A percentile compares a stretch with the other conserved stretches of the same genome.
Evolutionary conservation across 1,139 yeast species (phyloP).

Genomic region (Geotrichum australiense): DNA sequence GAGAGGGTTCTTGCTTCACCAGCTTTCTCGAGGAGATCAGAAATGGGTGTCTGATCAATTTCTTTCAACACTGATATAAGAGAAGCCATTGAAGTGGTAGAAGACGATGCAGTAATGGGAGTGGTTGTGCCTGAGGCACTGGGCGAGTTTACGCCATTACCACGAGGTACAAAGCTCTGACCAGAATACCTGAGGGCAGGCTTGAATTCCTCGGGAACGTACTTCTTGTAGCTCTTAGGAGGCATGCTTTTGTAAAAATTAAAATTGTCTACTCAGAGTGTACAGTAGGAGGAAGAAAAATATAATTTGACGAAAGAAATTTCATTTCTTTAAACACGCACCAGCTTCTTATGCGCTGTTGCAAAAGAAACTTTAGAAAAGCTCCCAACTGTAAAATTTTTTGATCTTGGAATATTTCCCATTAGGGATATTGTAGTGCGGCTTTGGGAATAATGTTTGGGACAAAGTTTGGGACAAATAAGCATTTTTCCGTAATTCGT

Average conservation of each 20-base stretch:
- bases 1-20: constrained; percentile 52
- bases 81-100: constrained; percentile 66
- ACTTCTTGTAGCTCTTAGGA: constrained; percentile 11
- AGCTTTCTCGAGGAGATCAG: constrained; percentile 50
- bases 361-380: too few relatives aligned
- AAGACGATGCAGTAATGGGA: constrained; percentile 22
- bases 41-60: constrained; percentile 61
- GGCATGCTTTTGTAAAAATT: constrained; percentile 11
- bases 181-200: constrained; percentile 8
- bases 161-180: constrained; percentile 8
- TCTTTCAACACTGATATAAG: constrained; percentile 64
- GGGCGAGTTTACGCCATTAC: constrained; percentile 13
- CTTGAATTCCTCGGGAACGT: constrained; percentile 8
- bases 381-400: too few relatives aligned
- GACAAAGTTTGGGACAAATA: too few relatives aligned
- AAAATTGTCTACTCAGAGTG: too few relatives aligned
- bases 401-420: too few relatives aligned
- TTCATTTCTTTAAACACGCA: too few relatives aligned
- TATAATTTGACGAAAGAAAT: too few relatives aligned
- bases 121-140: constrained; percentile 15
- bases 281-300: too few relatives aligned
- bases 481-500: too few relatives aligned
- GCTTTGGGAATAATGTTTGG: too few relatives aligned
- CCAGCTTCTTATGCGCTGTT: too few relatives aligned
- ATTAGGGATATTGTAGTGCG: too few relatives aligned